These are phyloP conservation scores for Pythium rishiriense DNA, from an alignment of 352 stramenopile species.

Conservation along the genomic window DNA sequence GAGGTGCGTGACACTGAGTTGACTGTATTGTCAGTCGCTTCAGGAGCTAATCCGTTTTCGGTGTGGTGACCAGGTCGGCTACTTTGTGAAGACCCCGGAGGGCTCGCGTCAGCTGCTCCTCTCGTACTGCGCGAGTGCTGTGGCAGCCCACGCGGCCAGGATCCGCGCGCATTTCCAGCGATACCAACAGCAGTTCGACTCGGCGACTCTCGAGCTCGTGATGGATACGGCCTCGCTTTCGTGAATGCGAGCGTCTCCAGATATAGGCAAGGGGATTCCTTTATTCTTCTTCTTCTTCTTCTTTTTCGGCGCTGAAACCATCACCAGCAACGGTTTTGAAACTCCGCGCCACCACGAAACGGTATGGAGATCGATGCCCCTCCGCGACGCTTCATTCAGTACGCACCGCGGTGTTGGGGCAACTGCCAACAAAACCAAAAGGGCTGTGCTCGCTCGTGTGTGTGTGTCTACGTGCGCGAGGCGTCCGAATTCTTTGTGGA, in stretches of 20 bases:
- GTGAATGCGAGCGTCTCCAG: no score
- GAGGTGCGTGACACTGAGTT: constrained; percentile 47
- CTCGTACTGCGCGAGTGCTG: constrained; percentile 56
- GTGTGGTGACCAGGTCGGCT: constrained; percentile 53
- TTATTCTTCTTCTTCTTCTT: background rate
- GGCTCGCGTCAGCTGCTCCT: constrained; percentile 36
- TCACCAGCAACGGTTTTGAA: constrained; percentile 17
- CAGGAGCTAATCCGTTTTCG: no score
- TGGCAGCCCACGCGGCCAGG: constrained; percentile 11
- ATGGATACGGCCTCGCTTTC: constrained; percentile 11
- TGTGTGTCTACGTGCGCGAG: background rate
- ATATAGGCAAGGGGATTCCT: background rate
- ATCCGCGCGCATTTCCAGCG: constrained; percentile 45
- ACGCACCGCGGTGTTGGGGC: no score
- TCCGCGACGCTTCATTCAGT: constrained; percentile 2
- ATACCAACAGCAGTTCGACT: constrained; percentile 33
- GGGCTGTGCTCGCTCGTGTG: background rate
- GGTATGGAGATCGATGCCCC: background rate
- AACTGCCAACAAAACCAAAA: no score
- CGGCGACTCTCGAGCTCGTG: constrained; percentile 11
- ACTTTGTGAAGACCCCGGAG: constrained; percentile 38
- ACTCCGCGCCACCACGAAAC: background rate
- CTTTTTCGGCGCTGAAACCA: background rate
- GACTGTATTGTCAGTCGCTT: background rate
- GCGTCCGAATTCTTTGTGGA: background rate